A percentile compares a stretch with the other conserved stretches of the same genome.
Evolutionary conservation across 2,329 filamentous ascomycete genomes (phyloP).

Genomic region (Aspergillus transmontanensis): DNA sequence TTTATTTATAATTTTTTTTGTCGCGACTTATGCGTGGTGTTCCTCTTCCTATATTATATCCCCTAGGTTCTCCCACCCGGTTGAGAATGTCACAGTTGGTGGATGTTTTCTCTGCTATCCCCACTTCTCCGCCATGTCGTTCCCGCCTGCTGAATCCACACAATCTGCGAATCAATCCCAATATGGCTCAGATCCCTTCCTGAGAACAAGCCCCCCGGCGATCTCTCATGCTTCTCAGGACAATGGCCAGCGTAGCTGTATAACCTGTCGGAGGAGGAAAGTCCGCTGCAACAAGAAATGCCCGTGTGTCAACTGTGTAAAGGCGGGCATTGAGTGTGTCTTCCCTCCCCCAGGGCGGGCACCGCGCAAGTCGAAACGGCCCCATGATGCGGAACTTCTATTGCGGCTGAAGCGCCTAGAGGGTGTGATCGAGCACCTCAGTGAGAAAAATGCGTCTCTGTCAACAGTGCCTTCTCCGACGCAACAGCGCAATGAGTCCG

Average conservation of each 20-base stretch:
- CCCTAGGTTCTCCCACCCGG: background rate
- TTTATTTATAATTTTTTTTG: slow-evolving; percentile 5
- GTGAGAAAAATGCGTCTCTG: slow-evolving; percentile 45
- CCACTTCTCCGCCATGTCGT: slow-evolving; percentile 20
- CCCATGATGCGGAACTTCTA: slow-evolving; percentile 61
- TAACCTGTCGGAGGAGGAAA: slow-evolving; percentile 51
- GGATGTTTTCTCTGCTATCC: slow-evolving; percentile 2
- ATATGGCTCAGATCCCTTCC: slow-evolving; percentile 7
- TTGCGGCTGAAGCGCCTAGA: slow-evolving; percentile 61
- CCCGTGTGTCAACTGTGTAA: slow-evolving; percentile 52
- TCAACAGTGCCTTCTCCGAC: slow-evolving; percentile 10
- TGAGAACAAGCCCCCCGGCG: slow-evolving; percentile 6
- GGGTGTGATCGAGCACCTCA: slow-evolving; percentile 62
- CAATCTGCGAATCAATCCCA: slow-evolving; percentile 6
- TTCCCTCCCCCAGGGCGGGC: slow-evolving; percentile 64
- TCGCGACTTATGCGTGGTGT: background rate
- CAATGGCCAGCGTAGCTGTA: slow-evolving; percentile 46
- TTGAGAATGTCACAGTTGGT: slow-evolving; percentile 17
- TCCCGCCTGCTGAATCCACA: slow-evolving; percentile 13
- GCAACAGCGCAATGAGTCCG: slow-evolving; percentile 13
- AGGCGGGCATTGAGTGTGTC: slow-evolving; percentile 60
- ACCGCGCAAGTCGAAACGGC: slow-evolving; percentile 60
- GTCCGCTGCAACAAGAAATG: slow-evolving; percentile 52
- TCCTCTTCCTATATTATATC: background rate
- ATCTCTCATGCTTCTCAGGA: slow-evolving; percentile 20